phyloP scores from a whole-genome alignment of 768 basidiomycete genomes.

The Amanita thiersii region DNA sequence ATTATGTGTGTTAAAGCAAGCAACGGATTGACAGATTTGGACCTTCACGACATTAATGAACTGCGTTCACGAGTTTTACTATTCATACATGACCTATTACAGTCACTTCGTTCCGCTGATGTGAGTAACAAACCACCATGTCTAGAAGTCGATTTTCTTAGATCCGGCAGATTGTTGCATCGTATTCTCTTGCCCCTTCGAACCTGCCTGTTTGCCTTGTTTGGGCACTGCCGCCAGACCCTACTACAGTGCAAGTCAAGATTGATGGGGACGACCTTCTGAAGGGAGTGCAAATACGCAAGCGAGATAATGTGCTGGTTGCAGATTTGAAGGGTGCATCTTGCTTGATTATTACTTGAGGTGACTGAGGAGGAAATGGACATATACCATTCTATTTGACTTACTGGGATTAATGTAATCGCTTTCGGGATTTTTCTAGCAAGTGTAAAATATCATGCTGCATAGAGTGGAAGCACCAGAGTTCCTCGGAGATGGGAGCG shows the following conservation, averaged over 20 bases:
- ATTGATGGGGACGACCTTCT: constrained; percentile 27
- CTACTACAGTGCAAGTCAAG: constrained; percentile 31
- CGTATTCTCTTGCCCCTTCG: constrained; percentile 57
- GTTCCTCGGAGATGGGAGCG: no score
- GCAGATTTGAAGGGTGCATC: constrained; percentile 44
- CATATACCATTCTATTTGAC: no score
- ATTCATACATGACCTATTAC: constrained; percentile 57
- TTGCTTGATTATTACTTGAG: constrained; percentile 49
- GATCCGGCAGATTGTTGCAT: constrained; percentile 42
- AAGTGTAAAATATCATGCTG: no score
- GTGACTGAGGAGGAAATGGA: no score
- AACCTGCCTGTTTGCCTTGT: constrained; percentile 52
- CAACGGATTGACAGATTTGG: constrained; percentile 33
- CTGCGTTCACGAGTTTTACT: constrained; percentile 51
- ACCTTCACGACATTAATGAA: constrained; percentile 64
- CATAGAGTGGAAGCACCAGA: no score
- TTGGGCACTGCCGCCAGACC: constrained; percentile 39
- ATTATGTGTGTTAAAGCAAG: background rate
- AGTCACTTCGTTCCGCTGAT: constrained; percentile 51
- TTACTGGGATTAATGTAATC: no score
- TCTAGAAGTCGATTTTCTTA: constrained; percentile 7
- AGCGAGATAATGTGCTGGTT: constrained; percentile 40
- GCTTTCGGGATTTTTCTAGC: no score
- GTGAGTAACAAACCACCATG: constrained; percentile 27
- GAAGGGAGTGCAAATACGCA: constrained; percentile 31